A percentile compares a stretch with the other conserved stretches of the same genome.
phyloP scores from a whole-genome alignment of 2,329 filamentous ascomycete species.

The Alternaria sp. region DNA sequence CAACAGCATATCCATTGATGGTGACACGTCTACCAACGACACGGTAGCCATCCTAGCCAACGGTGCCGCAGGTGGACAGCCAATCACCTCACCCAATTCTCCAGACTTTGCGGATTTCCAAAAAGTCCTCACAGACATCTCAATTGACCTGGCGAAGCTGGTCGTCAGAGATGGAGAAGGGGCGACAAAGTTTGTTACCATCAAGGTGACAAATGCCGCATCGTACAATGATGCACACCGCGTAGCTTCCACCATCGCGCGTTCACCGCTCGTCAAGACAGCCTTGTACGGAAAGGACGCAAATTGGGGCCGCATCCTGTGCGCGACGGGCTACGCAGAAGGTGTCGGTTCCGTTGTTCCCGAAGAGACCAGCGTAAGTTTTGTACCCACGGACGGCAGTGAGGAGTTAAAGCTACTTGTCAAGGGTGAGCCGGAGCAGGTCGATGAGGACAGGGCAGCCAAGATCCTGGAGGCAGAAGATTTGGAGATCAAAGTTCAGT shows the following conservation, averaged over 20 bases:
- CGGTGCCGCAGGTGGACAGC: constrained; percentile 80
- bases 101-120: constrained; percentile 76
- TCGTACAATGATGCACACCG: constrained; percentile 75
- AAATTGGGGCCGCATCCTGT: constrained; percentile 97
- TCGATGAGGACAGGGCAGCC: constrained; percentile 78
- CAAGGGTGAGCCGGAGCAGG: constrained; percentile 78
- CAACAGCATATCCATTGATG: constrained; percentile 96
- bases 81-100: constrained; percentile 64
- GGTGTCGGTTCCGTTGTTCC: constrained; percentile 72
- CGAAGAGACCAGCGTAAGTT: constrained; percentile 77
- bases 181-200: constrained; percentile 96
- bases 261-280: constrained; percentile 94
- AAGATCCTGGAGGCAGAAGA: constrained; percentile 80
- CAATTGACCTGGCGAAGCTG: constrained; percentile 85
- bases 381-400: constrained; percentile 79
- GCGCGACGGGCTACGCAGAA: constrained; percentile 84
- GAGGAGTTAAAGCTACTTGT: constrained; percentile 78
- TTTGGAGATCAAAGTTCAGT: constrained; percentile 76
- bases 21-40: constrained; percentile 97
- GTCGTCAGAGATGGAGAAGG: constrained; percentile 96
- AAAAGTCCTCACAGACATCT: constrained; percentile 76
- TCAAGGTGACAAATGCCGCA: constrained; percentile 78
- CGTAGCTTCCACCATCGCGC: constrained; percentile 87
- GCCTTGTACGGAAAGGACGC: constrained; percentile 96
- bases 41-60: constrained; percentile 95